A percentile compares a stretch with the other conserved stretches of the same genome.
Conservation (phyloP, 352 stramenopile genomes). For the Pythium oligandrum region DNA sequence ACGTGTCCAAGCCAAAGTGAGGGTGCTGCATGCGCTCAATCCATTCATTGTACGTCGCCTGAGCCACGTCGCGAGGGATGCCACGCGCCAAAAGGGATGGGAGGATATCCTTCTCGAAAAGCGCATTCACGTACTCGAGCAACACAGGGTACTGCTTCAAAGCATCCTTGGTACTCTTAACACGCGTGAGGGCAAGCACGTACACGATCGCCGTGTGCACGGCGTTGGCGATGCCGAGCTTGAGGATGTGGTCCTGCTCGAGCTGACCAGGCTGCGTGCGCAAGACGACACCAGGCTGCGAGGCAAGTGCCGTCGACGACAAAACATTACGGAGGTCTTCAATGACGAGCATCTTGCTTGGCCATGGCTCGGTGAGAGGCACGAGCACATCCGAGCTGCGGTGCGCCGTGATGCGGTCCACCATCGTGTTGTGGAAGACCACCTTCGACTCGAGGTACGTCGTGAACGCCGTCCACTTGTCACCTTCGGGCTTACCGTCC, state of each 20-base stretch:
- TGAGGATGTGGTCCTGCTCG: conserved; percentile 83
- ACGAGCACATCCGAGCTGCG: conserved; percentile 37
- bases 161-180: conserved; percentile 26
- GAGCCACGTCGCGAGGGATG: conserved; percentile 26
- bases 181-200: conserved; percentile 43
- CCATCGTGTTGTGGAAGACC: conserved; percentile 83
- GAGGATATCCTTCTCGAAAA: conserved; percentile 79
- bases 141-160: conserved; percentile 24
- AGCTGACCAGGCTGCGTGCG: conserved; percentile 38
- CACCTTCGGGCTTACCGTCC: conserved; percentile 14
- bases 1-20: conserved; percentile 88
- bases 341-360: conserved; percentile 60
- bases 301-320: conserved; percentile 17
- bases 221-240: conserved; percentile 89
- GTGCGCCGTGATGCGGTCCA: conserved; percentile 69
- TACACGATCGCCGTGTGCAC: conserved; percentile 91
- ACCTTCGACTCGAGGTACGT: conserved; percentile 45
- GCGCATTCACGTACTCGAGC: conserved; percentile 72
- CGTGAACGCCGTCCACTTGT: conserved; percentile 19
- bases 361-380: conserved; percentile 53
- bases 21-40: conserved; percentile 76
- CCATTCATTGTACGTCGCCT: conserved; percentile 80
- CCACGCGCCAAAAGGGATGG: conserved; percentile 32
- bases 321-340: conserved; percentile 50
- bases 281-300: conserved; percentile 50